Evolutionary conservation across 1,284 basidiomycete genomes (phyloP), one percentile per base, ranked within the genome.

Genomic region (Fomitopsis palustris): DNA sequence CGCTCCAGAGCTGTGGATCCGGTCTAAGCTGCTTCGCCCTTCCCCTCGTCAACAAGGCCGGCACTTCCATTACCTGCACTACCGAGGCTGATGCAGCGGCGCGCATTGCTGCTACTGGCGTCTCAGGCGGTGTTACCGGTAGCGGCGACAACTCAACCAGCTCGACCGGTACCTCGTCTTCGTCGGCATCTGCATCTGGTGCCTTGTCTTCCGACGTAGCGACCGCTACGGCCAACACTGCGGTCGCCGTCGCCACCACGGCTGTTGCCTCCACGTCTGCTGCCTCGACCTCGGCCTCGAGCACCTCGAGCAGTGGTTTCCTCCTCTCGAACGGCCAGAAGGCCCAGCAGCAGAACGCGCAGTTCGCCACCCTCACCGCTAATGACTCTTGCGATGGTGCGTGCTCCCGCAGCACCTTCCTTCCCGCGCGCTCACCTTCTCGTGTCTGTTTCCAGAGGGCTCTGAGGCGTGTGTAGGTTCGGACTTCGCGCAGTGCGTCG

Each of bases 341-440:
- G 52, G 81, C 81, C 7, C 80, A 83, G 68, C 68, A 75, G 21
- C 75, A 79, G 49, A 84, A 85, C 68, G 74, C 75, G n/a, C 67
- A 80, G 62, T 84, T 84, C 64, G 69, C 76, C 6, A 67, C 68
- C 17, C 70, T 84, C 42, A 77, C 72, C 9, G 69, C 70, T 0
- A 66, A 64, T 63, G 74, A 76, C 42, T 38, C 76, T 3, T 84
- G 82, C 74, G 73, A 63, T 12, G 61, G 71, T 73, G 57, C 53
- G 67, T 62, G 14, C n/a, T 8, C 23, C 33, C 35, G 10, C 31
- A 2, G 49, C 31, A 29, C 14, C 12, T 10, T 10, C 12, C 35
- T 12, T 37, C 35, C 10, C 9, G n/a, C 49, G 3, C 35, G 6
- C n/a, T 21, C 31, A 19, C 10, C 16, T 5, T 10, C 14, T 5